Evolutionary conservation across 495 filamentous ascomycete genomes (phyloP), one percentile per base, ranked within the genome.

Genomic region (Lasiosphaeria hispida): DNA sequence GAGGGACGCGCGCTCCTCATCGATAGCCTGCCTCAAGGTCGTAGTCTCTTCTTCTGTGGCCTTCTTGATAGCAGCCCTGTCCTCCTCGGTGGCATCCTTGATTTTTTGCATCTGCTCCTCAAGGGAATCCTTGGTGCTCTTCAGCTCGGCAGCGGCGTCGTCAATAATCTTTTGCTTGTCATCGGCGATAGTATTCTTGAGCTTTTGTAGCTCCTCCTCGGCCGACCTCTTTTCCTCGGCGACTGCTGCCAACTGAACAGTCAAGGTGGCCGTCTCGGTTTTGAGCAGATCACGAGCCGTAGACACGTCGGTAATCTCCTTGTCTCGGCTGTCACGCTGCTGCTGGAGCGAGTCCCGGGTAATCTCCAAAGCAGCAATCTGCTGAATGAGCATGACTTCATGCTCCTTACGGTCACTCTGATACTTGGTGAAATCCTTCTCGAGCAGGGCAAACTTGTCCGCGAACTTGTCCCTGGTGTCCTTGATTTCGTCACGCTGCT

Each of bases 351-450:
- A 60, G 14, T 63, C 67, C 23, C 66, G 65, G 49, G 66, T 63
- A 40, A 63, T 58, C 42, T 72, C 71, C 1, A 79, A 62, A 13
- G 66, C 68, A 10, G 66, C 49, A 45, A 77, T 72, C 53, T 75
- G 70, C 19, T 65, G 67, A 13, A 64, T 53, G 38, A 75, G 65
- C 10, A 63, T 51, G 8, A 60, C 63, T 49, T 77, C 72, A 13
- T 76, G 74, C 10, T 74, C 64, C 50, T 68, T 66, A 48, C 72
- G 70, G 15, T 68, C 72, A 13, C 64, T 59, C 14, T 73, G 68
- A 23, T 62, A 61, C 61, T 68, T 61, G 14, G 62, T 67, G 14
- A 75, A 53, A 36, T 75, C 69, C 52, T 56, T 65, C 57, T 75
- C 65, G 14, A 77, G 66, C 4, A 55, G 55, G 11, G 49, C 55